These are phyloP conservation scores for Chenopodium formosanum DNA, from an alignment of 148 eudicot genomes.

Conservation along the genomic window DNA sequence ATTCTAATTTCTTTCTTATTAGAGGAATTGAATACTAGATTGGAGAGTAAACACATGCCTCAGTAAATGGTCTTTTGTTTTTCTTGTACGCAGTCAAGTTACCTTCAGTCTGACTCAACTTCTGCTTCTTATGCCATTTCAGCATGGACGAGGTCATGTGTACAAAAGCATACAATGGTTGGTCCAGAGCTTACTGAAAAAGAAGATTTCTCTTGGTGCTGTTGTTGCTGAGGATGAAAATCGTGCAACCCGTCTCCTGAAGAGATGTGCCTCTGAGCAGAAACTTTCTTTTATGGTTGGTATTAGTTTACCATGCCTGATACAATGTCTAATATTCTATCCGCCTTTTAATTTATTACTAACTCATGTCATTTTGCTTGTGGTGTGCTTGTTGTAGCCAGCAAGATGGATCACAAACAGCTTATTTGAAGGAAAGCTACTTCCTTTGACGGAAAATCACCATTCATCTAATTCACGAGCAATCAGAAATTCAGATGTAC, in stretches of 20 bases:
- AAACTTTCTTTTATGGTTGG: constrained; percentile 64
- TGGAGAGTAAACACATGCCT: not conserved
- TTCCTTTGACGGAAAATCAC: constrained; percentile 45
- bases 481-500: constrained; percentile 28
- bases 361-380: constrained; percentile 1
- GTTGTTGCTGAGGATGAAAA: constrained; percentile 64
- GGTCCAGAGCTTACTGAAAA: constrained; percentile 52
- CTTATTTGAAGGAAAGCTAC: constrained; percentile 69
- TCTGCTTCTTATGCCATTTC: constrained; percentile 26
- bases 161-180: constrained; percentile 68
- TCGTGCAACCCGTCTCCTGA: constrained; percentile 68
- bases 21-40: not conserved
- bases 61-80: not conserved
- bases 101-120: constrained; percentile 2
- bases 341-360: not conserved
- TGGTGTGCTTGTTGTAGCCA: constrained; percentile 47
- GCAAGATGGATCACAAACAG: constrained; percentile 69
- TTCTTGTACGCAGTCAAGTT: not conserved
- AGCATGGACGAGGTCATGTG: constrained; percentile 81
- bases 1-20: not conserved
- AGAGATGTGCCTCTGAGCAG: constrained; percentile 74
- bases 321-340: not conserved
- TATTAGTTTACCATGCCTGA: constrained; percentile 12
- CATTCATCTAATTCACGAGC: constrained; percentile 20
- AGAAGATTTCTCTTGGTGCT: constrained; percentile 47